phyloP scores from a whole-genome alignment of 1,284 basidiomycete genomes.

The Fomitopsis palustris region DNA sequence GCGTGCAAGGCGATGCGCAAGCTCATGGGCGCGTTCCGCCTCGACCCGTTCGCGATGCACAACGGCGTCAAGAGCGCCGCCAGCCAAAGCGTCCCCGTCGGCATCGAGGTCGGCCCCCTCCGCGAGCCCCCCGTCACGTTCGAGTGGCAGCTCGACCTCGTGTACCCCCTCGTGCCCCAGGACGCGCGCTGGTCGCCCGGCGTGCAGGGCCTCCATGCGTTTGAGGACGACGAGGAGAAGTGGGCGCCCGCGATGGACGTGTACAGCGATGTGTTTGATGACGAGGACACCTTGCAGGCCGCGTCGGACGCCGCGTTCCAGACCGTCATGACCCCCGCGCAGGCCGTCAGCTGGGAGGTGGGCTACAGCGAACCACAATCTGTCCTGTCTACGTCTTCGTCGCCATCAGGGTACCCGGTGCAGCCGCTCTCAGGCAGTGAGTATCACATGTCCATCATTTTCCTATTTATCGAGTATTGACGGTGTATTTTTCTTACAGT shows the following conservation, averaged over 20 bases:
- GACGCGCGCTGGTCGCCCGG: slow-evolving; percentile 1
- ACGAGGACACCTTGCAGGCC: neutral
- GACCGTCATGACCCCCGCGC: slow-evolving; percentile 24
- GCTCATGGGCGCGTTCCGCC: slow-evolving; percentile 73
- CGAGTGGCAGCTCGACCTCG: slow-evolving; percentile 26
- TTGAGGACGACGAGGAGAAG: slow-evolving; percentile 9
- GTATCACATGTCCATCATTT: neutral
- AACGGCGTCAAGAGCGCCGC: slow-evolving; percentile 34
- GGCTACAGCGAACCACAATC: slow-evolving; percentile 5
- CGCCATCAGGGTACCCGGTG: slow-evolving; percentile 10
- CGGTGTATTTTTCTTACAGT: neutral
- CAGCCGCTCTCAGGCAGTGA: slow-evolving; percentile 15
- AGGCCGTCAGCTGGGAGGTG: slow-evolving; percentile 20
- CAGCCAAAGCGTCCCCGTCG: slow-evolving; percentile 17
- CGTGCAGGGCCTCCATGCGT: neutral
- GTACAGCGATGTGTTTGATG: slow-evolving; percentile 3
- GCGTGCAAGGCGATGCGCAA: slow-evolving; percentile 61
- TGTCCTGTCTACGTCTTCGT: neutral
- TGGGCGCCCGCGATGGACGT: slow-evolving; percentile 12
- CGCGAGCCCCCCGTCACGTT: slow-evolving; percentile 18
- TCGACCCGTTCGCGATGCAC: slow-evolving; percentile 73
- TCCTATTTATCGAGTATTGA: neutral
- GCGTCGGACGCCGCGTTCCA: slow-evolving; percentile 15
- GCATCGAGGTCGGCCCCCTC: slow-evolving; percentile 27
- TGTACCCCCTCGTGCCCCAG: slow-evolving; percentile 15